Evolutionary conservation across 805 yeast species (phyloP), one percentile per base, ranked within the genome.

Genomic region (Wickerhamiella parazyma): DNA sequence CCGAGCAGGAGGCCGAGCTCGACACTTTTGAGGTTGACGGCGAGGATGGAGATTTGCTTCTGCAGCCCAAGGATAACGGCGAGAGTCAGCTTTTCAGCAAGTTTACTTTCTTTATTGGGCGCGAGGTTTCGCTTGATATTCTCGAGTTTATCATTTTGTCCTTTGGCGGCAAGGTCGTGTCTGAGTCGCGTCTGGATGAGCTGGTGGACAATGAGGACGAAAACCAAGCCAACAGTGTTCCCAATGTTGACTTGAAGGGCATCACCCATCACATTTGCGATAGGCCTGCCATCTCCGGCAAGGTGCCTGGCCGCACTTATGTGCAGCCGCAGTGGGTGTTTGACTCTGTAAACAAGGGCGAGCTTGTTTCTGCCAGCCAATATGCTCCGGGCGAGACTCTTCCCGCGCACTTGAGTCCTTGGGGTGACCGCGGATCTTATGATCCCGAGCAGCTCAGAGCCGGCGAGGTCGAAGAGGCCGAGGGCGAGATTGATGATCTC

Each of bases 251-350:
- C 57, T 67, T 84, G 45, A 68, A 75, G 24, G 65, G 70, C 41
- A 75, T 91, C 40, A 91, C 98, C 12, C 98, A 91, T 63, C 97
- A 89, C 64, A 80, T 91, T 53, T 78, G 80, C 50, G 98, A 91
- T 64, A 78, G 98, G 63, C 97, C 98, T 24, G 78, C 76, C 55
- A 63, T 89, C 36, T 59, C 70, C 22, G 71, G 75, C 50, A 83
- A 78, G 59, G 84, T 86, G 36, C 80, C 85, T 48, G 95, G 95
- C 41, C 76, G 97, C 68, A 83, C 94, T 0, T 91, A 91, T 58
- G 62, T 89, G 38, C 98, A 91, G 66, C 98, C 98, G 16, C 98
- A 91, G 69, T 91, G 98, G 98, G 70, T 91, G 24, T 87, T 91
- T 61, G 98, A 91, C 61, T 78, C 80, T 56, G 67, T 91, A 48